A percentile compares a stretch with the other conserved stretches of the same genome.
phyloP scores from a whole-genome alignment of 164 flowering plant species.

The Warburgia ugandensis region DNA sequence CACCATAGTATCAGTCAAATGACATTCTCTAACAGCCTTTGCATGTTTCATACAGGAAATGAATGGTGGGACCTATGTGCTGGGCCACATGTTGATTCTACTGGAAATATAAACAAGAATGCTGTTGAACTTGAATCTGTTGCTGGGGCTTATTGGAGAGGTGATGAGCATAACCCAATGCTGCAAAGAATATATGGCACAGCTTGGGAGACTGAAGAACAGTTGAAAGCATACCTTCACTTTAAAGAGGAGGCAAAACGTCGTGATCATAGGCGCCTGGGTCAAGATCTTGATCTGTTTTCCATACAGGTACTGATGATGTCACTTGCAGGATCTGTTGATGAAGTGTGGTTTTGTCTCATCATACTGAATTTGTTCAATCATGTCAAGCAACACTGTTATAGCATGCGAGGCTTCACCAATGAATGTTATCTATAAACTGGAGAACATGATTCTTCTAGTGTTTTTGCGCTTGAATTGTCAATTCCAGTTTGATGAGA shows the following conservation, averaged over 20 bases:
- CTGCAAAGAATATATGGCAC: slow-evolving; percentile 97
- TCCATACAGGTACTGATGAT: slow-evolving; percentile 73
- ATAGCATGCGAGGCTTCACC: too few relatives aligned
- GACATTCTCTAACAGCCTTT: not conserved
- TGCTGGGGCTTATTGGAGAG: slow-evolving; percentile 99
- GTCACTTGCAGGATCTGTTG: too few relatives aligned
- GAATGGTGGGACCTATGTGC: slow-evolving; percentile 99
- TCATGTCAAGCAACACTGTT: too few relatives aligned
- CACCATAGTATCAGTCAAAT: not conserved
- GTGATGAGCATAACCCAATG: slow-evolving; percentile 81
- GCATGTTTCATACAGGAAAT: slow-evolving; percentile 39
- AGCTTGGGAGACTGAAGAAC: slow-evolving; percentile 93
- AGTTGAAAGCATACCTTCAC: slow-evolving; percentile 77
- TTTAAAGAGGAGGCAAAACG: slow-evolving; percentile 95
- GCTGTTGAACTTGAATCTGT: slow-evolving; percentile 94
- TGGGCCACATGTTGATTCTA: slow-evolving; percentile 93
- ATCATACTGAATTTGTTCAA: too few relatives aligned
- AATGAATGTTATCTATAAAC: too few relatives aligned
- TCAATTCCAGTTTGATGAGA: too few relatives aligned
- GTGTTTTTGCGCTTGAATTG: too few relatives aligned
- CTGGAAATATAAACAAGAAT: slow-evolving; percentile 73
- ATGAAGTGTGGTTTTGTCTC: too few relatives aligned
- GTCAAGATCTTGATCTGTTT: slow-evolving; percentile 91
- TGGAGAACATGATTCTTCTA: too few relatives aligned
- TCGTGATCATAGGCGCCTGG: slow-evolving; percentile 87